Evolutionary conservation across 495 filamentous ascomycete species (phyloP).

Genomic region (Neurospora sp.): DNA sequence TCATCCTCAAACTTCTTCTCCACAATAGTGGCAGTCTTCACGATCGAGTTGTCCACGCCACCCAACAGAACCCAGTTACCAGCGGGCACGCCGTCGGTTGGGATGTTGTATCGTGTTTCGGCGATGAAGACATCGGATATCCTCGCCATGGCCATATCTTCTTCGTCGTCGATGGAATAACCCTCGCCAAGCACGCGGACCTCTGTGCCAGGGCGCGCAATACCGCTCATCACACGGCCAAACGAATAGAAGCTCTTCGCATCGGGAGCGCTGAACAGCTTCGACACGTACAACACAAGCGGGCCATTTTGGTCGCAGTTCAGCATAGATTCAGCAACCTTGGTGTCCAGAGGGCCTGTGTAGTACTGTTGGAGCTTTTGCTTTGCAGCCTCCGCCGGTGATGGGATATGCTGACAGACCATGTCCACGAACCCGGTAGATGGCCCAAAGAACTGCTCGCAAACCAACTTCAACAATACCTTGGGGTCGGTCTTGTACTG

Average conservation of each 20-base stretch:
- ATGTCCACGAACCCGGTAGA: slow-evolving; percentile 92
- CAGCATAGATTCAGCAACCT: slow-evolving; percentile 68
- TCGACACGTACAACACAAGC: slow-evolving; percentile 80
- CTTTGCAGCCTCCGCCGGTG: slow-evolving; percentile 69
- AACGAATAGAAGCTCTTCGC: slow-evolving; percentile 81
- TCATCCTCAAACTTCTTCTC: slow-evolving; percentile 67
- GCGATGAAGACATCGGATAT: slow-evolving; percentile 84
- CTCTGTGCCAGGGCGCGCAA: slow-evolving; percentile 67
- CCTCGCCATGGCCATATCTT: slow-evolving; percentile 90
- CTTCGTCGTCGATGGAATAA: slow-evolving; percentile 94
- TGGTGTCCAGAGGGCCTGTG: slow-evolving; percentile 87
- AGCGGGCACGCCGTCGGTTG: slow-evolving; percentile 83
- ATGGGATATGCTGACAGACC: slow-evolving; percentile 83
- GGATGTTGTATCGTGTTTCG: slow-evolving; percentile 88
- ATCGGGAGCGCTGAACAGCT: slow-evolving; percentile 81
- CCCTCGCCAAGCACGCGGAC: slow-evolving; percentile 91
- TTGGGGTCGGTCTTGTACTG: slow-evolving; percentile 86
- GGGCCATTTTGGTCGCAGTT: slow-evolving; percentile 83
- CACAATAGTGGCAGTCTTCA: slow-evolving; percentile 95
- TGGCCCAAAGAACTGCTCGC: slow-evolving; percentile 84
- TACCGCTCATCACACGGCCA: slow-evolving; percentile 89
- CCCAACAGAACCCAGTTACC: slow-evolving; percentile 90
- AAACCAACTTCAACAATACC: slow-evolving; percentile 77
- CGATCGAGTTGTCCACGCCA: slow-evolving; percentile 94
- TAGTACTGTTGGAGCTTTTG: slow-evolving; percentile 75